These are phyloP conservation scores for Astragalus glycyphyllos DNA, from an alignment of 306 rosid species.

Conservation along the genomic window DNA sequence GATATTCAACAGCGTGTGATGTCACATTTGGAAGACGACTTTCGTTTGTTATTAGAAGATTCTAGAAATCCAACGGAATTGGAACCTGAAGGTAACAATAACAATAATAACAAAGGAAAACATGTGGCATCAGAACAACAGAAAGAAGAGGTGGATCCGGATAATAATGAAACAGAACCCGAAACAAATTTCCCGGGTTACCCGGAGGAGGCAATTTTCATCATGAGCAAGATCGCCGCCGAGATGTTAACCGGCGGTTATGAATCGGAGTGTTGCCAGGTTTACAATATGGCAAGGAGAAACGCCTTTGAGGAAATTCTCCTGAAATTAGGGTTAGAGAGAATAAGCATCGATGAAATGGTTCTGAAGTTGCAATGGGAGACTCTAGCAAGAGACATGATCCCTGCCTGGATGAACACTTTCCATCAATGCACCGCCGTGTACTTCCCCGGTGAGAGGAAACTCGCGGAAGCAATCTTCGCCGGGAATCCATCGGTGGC, in stretches of 20 bases:
- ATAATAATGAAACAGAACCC: slow-evolving; percentile 20
- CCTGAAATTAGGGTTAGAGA: slow-evolving; percentile 54
- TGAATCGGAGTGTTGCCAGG: slow-evolving; percentile 60
- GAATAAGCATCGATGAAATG: slow-evolving; percentile 68
- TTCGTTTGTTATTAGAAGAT: slow-evolving; percentile 65
- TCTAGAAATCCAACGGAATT: slow-evolving; percentile 35
- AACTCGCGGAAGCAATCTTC: slow-evolving; percentile 50
- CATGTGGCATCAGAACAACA: slow-evolving; percentile 29
- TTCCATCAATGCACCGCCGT: slow-evolving; percentile 45
- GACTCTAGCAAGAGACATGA: slow-evolving; percentile 54
- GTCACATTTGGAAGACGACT: slow-evolving; percentile 72
- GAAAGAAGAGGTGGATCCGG: slow-evolving; percentile 36
- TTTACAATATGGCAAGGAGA: slow-evolving; percentile 54
- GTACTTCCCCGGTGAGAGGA: slow-evolving; percentile 53
- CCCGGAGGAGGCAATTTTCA: slow-evolving; percentile 45
- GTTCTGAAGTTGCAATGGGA: slow-evolving; percentile 63
- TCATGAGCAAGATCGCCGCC: slow-evolving; percentile 48
- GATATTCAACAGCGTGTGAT: slow-evolving; percentile 58
- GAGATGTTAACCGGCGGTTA: slow-evolving; percentile 54
- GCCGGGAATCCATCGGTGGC: slow-evolving; percentile 5
- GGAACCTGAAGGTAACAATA: slow-evolving; percentile 20
- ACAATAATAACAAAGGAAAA: slow-evolving; percentile 41
- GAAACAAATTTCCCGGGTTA: slow-evolving; percentile 50
- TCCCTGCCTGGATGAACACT: slow-evolving; percentile 60
- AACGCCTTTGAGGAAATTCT: slow-evolving; percentile 48